Percentiles rank a stretch among this genome's conserved stretches.
Conservation (phyloP, 352 stramenopile species). For the Phytophthora europaea region DNA sequence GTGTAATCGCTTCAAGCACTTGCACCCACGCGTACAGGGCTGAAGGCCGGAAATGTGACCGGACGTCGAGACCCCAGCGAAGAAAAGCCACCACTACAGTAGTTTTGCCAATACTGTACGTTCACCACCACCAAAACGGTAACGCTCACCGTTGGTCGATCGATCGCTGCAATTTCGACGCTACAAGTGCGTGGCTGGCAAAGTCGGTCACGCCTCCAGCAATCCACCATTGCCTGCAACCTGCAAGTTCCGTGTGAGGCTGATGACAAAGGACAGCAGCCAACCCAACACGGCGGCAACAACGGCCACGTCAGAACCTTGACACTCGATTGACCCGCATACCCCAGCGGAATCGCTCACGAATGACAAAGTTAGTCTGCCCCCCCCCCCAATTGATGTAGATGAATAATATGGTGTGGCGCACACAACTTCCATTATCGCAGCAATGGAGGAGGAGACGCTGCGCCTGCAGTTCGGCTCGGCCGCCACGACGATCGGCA, state of each 20-base stretch:
- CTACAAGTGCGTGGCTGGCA: no score
- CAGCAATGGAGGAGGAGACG: constrained; percentile 52
- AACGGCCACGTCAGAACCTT: neutral
- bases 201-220: no score
- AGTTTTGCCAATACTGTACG: no score
- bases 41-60: constrained; percentile 3
- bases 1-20: neutral
- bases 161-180: no score
- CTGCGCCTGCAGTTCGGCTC: constrained; percentile 80
- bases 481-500: constrained; percentile 72
- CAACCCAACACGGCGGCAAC: neutral
- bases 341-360: neutral
- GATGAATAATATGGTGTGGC: constrained; percentile 2
- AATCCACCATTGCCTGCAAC: no score
- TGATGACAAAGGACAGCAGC: no score
- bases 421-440: constrained; percentile 8
- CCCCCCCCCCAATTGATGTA: no score
- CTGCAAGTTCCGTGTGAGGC: no score
- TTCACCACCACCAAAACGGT: no score
- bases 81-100: neutral
- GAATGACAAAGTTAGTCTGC: neutral
- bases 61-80: neutral
- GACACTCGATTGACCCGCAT: neutral
- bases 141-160: no score
- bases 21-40: constrained; percentile 1